Base-by-base conservation (phyloP, 2,329 filamentous ascomycete genomes). In the Eutypa lata region DNA sequence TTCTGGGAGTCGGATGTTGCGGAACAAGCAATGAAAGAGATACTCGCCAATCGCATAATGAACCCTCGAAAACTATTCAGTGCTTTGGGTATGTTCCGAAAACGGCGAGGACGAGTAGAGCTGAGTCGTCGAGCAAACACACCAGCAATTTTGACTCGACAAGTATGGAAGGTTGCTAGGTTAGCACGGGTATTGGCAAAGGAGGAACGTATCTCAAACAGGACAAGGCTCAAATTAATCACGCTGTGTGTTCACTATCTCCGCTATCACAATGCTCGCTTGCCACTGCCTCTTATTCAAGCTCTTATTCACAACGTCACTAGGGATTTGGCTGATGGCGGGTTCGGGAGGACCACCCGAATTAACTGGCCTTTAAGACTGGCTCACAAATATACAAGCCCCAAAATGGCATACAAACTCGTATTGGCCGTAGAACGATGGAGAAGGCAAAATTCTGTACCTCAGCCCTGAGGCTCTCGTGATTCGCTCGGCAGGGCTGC, bases 331-430 rank as follows among this genome's bases (percentile, higher is more conserved):
- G 62, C 53, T 21, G 54, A 62, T n/a, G 67, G 66, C 37, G 50
- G 56, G 26, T 65, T 63, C 19, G 74, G 73, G 3, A 66, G 68
- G 37, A 68, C 64, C 28, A 55, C 55, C 22, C 70, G 72, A 18
- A 54, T 76, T 42, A 57, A 58, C 44, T 74, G 71, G 71, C 64
- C 70, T 49, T 44, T 76, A 22, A 52, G 53, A 19, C 45, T 73
- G 18, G 52, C 76, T 14, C 42, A 62, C 44, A 57, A 57, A 18
- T 58, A 68, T 53, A 7, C 52, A 48, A 57, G 65, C 54, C 8
- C 48, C 63, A 48, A 57, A 38, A 48, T 54, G 57, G 48, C 71
- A 65, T 51, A 62, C 62, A 43, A 42, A 52, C 24, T 61, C 52
- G 56, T 48, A 26, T 21, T 51, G 37, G 49, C 44, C 37, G 48